Evolutionary conservation across 2,329 filamentous ascomycete genomes (phyloP).

Genomic region (Pseudogymnoascus sp.): DNA sequence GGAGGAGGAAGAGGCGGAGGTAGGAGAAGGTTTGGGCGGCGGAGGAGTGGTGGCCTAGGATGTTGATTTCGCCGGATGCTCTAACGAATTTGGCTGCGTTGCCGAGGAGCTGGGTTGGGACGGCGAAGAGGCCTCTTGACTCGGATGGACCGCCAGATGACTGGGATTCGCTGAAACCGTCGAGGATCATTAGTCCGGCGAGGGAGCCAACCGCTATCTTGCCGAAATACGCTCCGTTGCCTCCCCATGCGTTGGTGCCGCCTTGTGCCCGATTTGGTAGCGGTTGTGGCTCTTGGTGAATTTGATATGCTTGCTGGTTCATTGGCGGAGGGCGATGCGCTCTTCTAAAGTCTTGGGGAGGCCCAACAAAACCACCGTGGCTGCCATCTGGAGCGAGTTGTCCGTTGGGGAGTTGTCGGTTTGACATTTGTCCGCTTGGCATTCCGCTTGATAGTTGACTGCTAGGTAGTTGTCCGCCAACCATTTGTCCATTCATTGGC

Average conservation of each 20-base stretch:
- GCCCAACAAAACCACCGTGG: conserved; percentile 53
- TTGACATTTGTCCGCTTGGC: conserved; percentile 12
- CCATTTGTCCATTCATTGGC: background rate
- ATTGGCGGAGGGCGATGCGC: conserved; percentile 20
- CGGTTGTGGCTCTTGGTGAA: conserved; percentile 31
- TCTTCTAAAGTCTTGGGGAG: conserved; percentile 55
- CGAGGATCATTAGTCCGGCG: conserved; percentile 84
- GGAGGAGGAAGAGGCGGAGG: conserved; percentile 45
- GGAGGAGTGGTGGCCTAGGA: conserved; percentile 47
- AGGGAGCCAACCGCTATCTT: conserved; percentile 92
- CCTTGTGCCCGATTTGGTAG: conserved; percentile 48
- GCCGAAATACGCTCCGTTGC: conserved; percentile 49
- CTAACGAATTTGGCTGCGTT: conserved; percentile 40
- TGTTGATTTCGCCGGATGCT: conserved; percentile 35
- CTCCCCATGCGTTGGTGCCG: conserved; percentile 52
- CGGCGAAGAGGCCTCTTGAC: conserved; percentile 55
- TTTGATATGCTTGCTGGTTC: conserved; percentile 27
- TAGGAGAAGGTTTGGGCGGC: conserved; percentile 40
- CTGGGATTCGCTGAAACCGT: conserved; percentile 60
- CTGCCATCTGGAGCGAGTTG: conserved; percentile 29
- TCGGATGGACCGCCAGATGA: conserved; percentile 52
- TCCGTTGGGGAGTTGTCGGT: conserved; percentile 17
- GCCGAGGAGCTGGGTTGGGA: conserved; percentile 53
- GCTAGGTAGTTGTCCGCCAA: background rate
- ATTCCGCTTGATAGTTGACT: background rate